Evolutionary conservation across 2,329 filamentous ascomycete species (phyloP).

Genomic region (Colletotrichum tanaceti): DNA sequence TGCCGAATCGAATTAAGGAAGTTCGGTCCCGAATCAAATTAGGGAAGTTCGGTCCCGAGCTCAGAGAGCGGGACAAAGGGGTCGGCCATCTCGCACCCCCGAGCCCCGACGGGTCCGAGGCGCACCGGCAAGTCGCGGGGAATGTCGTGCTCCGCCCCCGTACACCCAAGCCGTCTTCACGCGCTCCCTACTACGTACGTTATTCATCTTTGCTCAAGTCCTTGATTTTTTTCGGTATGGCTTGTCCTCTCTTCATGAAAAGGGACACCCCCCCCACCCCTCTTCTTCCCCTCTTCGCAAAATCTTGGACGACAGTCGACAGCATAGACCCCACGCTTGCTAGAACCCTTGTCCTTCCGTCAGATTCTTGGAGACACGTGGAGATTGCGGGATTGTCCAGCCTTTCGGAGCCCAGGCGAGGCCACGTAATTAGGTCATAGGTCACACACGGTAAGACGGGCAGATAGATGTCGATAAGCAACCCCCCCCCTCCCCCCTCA

Average conservation of each 20-base stretch:
- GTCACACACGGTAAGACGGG: not conserved
- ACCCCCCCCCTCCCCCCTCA: too few species aligned
- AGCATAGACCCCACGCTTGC: not conserved
- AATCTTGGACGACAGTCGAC: not conserved
- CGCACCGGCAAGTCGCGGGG: not conserved
- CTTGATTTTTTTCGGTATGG: too few species aligned
- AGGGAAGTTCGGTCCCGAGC: constrained; percentile 3
- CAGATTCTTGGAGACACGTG: not conserved
- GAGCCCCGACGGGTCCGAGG: not conserved
- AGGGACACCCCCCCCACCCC: not conserved
- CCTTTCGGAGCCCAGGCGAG: not conserved
- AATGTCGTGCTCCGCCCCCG: not conserved
- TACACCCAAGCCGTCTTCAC: not conserved
- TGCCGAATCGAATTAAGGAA: not conserved
- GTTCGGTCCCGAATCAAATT: not conserved
- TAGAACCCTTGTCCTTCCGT: not conserved
- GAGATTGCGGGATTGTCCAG: not conserved
- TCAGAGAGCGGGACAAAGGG: not conserved
- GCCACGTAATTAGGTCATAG: not conserved
- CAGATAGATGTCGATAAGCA: too few species aligned
- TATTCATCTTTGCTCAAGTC: too few species aligned
- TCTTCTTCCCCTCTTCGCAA: not conserved
- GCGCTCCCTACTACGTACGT: too few species aligned
- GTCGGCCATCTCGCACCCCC: not conserved
- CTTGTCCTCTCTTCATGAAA: too few species aligned